These are phyloP conservation scores for Cryoendolithus antarcticus DNA, from an alignment of 2,329 filamentous ascomycete species.

Conservation along the genomic window DNA sequence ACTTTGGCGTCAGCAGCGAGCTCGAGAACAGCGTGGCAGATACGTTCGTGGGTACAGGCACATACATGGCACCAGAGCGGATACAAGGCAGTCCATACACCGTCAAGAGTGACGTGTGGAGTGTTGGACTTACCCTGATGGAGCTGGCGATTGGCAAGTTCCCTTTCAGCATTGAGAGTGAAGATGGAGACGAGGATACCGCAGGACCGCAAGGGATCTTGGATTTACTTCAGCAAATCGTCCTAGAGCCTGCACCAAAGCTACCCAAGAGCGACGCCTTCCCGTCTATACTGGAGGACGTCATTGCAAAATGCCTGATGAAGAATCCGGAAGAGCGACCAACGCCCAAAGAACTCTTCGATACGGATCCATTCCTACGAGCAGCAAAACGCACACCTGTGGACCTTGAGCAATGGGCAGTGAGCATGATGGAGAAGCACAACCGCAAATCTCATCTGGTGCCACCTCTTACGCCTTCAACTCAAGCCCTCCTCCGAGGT, in stretches of 20 bases:
- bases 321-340: slow-evolving; percentile 83
- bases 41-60: slow-evolving; percentile 96
- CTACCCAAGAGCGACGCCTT: slow-evolving; percentile 96
- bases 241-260: slow-evolving; percentile 85
- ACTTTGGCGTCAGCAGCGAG: slow-evolving; percentile 97
- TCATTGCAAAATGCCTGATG: slow-evolving; percentile 89
- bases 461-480: slow-evolving; percentile 65
- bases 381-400: slow-evolving; percentile 95
- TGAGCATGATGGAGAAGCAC: slow-evolving; percentile 84
- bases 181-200: slow-evolving; percentile 47
- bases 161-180: slow-evolving; percentile 78
- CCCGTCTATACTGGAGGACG: slow-evolving; percentile 85
- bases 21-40: slow-evolving; percentile 96
- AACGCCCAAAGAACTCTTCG: slow-evolving; percentile 85
- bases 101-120: slow-evolving; percentile 98
- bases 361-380: slow-evolving; percentile 86
- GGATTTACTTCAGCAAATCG: slow-evolving; percentile 91
- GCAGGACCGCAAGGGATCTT: slow-evolving; percentile 81
- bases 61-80: slow-evolving; percentile 97
- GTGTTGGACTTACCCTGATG: slow-evolving; percentile 90
- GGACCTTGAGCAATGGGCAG: slow-evolving; percentile 84
- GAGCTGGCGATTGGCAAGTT: slow-evolving; percentile 96
- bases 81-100: slow-evolving; percentile 96
- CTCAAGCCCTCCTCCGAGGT: slow-evolving; percentile 58
- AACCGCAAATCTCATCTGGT: slow-evolving; percentile 91